Conservation (phyloP, 1,284 basidiomycete genomes). For the Puccinia novopanici region DNA sequence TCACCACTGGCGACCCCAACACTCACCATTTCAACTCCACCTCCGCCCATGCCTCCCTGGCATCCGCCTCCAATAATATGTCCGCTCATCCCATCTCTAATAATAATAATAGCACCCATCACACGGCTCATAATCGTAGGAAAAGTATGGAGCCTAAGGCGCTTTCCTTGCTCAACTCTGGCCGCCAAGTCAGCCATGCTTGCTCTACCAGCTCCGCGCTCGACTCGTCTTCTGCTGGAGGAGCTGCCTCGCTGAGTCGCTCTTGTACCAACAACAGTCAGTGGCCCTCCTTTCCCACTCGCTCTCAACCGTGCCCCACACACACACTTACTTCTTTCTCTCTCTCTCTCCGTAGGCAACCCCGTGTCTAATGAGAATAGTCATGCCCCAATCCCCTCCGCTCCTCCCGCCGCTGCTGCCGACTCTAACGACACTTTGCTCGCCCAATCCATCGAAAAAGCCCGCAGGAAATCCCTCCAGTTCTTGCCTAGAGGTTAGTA, state of each 20-base stretch:
- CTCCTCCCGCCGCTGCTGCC: not conserved
- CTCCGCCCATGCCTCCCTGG: not conserved
- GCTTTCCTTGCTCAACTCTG: constrained; percentile 30
- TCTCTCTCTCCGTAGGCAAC: not conserved
- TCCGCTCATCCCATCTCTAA: not conserved
- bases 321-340: too few relatives aligned
- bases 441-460: constrained; percentile 31
- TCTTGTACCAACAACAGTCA: not conserved
- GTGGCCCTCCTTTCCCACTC: not conserved
- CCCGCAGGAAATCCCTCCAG: constrained; percentile 43
- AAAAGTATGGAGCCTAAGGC: constrained; percentile 50
- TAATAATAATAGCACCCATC: too few relatives aligned
- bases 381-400: not conserved
- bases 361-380: not conserved
- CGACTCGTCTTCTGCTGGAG: not conserved
- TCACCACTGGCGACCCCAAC: not conserved
- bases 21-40: too few relatives aligned
- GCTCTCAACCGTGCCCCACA: not conserved
- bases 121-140: constrained; percentile 24
- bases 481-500: constrained; percentile 48
- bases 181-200: not conserved
- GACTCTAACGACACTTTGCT: not conserved
- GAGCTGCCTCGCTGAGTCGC: not conserved
- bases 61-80: not conserved
- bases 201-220: not conserved